Evolutionary conservation across 1,284 basidiomycete species (phyloP), one percentile per base, ranked within the genome.

Genomic region (Cystobasidium pallidum): DNA sequence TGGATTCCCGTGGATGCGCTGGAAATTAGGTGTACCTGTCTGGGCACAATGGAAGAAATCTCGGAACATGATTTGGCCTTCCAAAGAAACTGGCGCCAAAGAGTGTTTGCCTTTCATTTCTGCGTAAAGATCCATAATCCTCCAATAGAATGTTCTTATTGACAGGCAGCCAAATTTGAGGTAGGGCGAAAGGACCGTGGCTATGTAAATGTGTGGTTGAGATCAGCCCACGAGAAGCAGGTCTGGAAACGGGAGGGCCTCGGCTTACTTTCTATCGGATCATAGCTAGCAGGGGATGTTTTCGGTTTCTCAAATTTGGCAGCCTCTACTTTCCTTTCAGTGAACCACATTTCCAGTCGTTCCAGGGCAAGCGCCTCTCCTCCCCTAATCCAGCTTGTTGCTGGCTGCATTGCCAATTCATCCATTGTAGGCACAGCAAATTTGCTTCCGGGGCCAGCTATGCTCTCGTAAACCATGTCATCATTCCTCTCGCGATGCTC

Each of bases 101-200:
- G 70, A 45, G 55, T 72, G 64, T 45, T 75, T 76, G 26, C 61
- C 68, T 67, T 78, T 75, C 76, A 77, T 81, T 43, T 77, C 68
- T 3, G 76, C 76, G 32, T 82, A 78, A 8, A 81, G 78, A 32
- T 80, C 78, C 66, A 81, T 79, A 30, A 81, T 78, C 15, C 80
- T 78, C 81, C 81, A 82, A 77, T 81, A 83, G 63, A 84, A 80
- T 68, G 81, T 81, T 28, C 83, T 74, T 1, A 84, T 78, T 30
- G 82, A 81, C 15, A 86, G 74, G 67, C 83, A 84, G 26, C 85
- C 85, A 73, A 86, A 85, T 73, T 85, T 85, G 65, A 84, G 76
- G 75, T 83, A 82, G 0, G 83, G 82, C 17, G 80, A 81, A 13
- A 84, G 77, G 8, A 83, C 75, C 1, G 83, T 84, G n/a, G 83